phyloP scores from a whole-genome alignment of 2,329 filamentous ascomycete genomes.

The Zymoseptoria crescenta region DNA sequence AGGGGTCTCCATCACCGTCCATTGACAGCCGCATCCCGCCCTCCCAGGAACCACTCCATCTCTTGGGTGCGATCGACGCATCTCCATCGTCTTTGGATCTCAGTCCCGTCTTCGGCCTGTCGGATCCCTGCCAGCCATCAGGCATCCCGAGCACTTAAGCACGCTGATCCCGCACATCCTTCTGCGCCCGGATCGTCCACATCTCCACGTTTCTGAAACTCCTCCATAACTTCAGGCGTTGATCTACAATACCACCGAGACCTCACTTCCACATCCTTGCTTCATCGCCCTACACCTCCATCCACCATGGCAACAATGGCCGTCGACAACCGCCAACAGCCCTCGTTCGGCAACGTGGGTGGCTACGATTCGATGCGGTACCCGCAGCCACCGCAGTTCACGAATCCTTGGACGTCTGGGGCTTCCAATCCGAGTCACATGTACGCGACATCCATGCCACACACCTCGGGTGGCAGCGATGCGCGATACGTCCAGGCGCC shows the following conservation, averaged over 20 bases:
- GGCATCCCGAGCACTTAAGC: conserved; percentile 29
- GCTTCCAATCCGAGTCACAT: conserved; percentile 49
- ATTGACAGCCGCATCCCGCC: conserved; percentile 17
- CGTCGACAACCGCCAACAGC: conserved; percentile 78
- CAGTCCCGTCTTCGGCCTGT: conserved; percentile 6
- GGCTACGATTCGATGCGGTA: conserved; percentile 74
- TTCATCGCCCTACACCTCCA: conserved; percentile 6
- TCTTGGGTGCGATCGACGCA: conserved; percentile 10
- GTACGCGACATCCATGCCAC: conserved; percentile 59
- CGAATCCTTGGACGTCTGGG: conserved; percentile 74
- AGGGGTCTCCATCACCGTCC: conserved; percentile 17
- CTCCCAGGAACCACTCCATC: conserved; percentile 13
- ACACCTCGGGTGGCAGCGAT: conserved; percentile 51
- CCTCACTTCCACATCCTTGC: conserved; percentile 19
- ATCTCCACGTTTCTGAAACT: conserved; percentile 39
- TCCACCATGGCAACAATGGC: conserved; percentile 74
- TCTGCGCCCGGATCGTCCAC: conserved; percentile 33
- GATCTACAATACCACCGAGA: conserved; percentile 17
- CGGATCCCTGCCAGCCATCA: conserved; percentile 22
- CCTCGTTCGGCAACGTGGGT: conserved; percentile 63
- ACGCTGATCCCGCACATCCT: conserved; percentile 44
- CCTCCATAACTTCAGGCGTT: conserved; percentile 17
- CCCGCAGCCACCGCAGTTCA: conserved; percentile 64
- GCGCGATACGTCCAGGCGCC: conserved; percentile 26
- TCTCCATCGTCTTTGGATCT: conserved; percentile 1